Evolutionary conservation across 2,329 filamentous ascomycete genomes (phyloP).

Genomic region (Pseudocercospora pini-densiflorae): DNA sequence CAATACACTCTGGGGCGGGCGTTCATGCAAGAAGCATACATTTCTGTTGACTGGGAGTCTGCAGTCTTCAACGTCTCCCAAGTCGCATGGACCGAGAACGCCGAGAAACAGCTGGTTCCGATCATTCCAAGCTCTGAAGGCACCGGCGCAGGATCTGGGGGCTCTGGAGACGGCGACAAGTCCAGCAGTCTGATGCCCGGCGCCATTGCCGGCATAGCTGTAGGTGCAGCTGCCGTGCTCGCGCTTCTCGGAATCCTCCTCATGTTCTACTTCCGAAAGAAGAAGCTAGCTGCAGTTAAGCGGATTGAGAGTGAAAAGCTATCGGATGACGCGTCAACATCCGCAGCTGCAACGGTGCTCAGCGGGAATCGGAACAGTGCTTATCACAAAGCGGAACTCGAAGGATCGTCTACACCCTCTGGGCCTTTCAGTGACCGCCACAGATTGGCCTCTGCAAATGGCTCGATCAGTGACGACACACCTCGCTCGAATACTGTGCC

Average conservation of each 20-base stretch:
- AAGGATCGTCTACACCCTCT: constrained; percentile 32
- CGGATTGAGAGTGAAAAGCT: constrained; percentile 21
- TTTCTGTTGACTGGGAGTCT: constrained; percentile 55
- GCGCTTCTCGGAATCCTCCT: constrained; percentile 37
- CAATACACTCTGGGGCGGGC: constrained; percentile 68
- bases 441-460: constrained; percentile 28
- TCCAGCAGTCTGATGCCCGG: constrained; percentile 38
- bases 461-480: constrained; percentile 15
- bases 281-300: constrained; percentile 14
- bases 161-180: constrained; percentile 4
- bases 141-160: constrained; percentile 3
- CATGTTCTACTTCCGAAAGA: constrained; percentile 39
- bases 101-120: constrained; percentile 33
- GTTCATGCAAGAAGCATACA: constrained; percentile 70
- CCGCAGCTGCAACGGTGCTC: constrained; percentile 8
- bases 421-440: constrained; percentile 21
- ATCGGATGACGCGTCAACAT: constrained; percentile 1
- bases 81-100: constrained; percentile 34
- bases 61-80: constrained; percentile 53
- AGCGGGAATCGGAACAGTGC: constrained; percentile 32
- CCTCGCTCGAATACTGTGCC: constrained; percentile 10
- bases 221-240: constrained; percentile 45
- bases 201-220: constrained; percentile 50
- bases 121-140: constrained; percentile 27
- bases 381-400: constrained; percentile 53